Conservation (phyloP, 116 monocot species). For the Dioscorea cayenensis region DNA sequence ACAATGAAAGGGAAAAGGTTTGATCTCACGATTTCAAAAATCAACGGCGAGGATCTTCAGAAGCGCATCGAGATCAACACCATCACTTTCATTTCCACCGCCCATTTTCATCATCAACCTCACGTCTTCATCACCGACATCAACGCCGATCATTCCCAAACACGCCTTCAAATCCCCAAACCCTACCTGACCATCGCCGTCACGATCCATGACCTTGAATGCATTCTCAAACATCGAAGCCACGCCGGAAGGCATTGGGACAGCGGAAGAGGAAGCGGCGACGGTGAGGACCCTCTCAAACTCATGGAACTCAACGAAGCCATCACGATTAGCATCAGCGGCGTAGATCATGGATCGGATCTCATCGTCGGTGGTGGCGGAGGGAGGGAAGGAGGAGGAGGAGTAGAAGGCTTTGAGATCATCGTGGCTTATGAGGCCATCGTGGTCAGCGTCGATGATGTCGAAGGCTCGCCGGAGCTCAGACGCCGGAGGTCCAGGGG, state of each 20-base stretch:
- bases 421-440: constrained; percentile 75
- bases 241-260: not conserved
- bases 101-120: constrained; percentile 12
- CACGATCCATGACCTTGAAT: constrained; percentile 29
- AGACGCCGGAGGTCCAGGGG: not conserved
- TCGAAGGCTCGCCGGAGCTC: constrained; percentile 53
- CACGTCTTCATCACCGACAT: constrained; percentile 1
- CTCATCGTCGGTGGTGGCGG: constrained; percentile 26
- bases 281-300: constrained; percentile 37
- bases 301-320: constrained; percentile 73
- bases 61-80: not conserved
- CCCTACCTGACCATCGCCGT: constrained; percentile 13
- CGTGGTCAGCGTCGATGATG: constrained; percentile 77
- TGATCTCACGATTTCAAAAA: not conserved
- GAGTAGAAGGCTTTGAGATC: constrained; percentile 65
- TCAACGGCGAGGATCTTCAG: constrained; percentile 11
- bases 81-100: not conserved
- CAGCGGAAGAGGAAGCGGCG: not conserved
- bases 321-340: constrained; percentile 60
- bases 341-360: constrained; percentile 69
- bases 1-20: not conserved
- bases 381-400: not conserved
- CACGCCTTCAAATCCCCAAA: constrained; percentile 9
- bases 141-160: constrained; percentile 2
- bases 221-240: constrained; percentile 42